Evolutionary conservation across 371 early-diverging fungal genomes (phyloP).

Genomic region (Lichtheimia ramosa): DNA sequence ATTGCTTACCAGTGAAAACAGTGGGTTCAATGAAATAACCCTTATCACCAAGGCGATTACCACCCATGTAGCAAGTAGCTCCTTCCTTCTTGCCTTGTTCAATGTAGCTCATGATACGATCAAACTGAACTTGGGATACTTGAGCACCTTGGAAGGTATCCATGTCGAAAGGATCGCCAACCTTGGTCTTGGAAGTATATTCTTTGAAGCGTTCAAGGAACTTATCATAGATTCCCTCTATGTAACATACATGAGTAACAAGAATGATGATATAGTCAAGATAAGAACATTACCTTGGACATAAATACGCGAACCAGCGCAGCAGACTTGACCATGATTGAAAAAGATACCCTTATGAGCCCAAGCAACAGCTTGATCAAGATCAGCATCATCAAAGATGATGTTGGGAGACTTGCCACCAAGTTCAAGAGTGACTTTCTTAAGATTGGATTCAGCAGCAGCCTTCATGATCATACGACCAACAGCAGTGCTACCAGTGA

Average conservation of each 20-base stretch:
- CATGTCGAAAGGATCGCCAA: conserved; percentile 62
- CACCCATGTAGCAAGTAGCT: conserved; percentile 49
- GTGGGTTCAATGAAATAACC: conserved; percentile 58
- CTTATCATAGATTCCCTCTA: conserved; percentile 66
- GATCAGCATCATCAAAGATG: conserved; percentile 85
- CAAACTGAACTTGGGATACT: conserved; percentile 75
- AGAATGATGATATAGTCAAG: neutral
- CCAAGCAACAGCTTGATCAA: conserved; percentile 76
- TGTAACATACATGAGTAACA: neutral
- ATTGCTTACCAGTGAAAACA: conserved; percentile 31
- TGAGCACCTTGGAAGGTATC: conserved; percentile 73
- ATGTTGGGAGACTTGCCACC: conserved; percentile 92
- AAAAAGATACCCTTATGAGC: conserved; percentile 73
- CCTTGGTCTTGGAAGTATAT: conserved; percentile 49
- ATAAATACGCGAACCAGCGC: conserved; percentile 83
- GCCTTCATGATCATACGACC: conserved; percentile 59
- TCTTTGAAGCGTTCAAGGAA: conserved; percentile 69
- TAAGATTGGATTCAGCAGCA: conserved; percentile 69
- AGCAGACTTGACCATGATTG: conserved; percentile 86
- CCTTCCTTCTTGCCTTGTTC: conserved; percentile 52
- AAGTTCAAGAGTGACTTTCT: conserved; percentile 79
- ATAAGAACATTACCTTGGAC: conserved; percentile 55
- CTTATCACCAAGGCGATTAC: conserved; percentile 45
- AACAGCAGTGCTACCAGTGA: conserved; percentile 62
- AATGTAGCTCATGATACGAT: conserved; percentile 62